phyloP scores from a whole-genome alignment of 1,139 yeast species.

The Diutina scorzettiae region DNA sequence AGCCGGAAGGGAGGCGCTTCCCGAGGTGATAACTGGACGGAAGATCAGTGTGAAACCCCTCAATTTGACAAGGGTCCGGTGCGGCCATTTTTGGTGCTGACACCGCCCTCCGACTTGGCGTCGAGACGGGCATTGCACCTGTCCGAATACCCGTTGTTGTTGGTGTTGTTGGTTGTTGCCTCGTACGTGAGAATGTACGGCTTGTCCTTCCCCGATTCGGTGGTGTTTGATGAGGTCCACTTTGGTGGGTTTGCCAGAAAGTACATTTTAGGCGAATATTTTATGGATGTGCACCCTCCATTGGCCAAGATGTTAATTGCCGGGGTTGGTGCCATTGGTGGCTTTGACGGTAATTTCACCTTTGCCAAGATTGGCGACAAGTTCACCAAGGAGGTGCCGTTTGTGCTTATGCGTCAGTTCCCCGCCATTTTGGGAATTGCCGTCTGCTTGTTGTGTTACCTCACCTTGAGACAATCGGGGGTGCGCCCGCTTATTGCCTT shows the following conservation, averaged over 20 bases:
- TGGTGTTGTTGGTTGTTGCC: slow-evolving; percentile 13
- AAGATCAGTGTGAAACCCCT: background rate
- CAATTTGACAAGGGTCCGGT: slow-evolving; percentile 5
- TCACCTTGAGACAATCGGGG: slow-evolving; percentile 80
- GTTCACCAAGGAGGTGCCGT: slow-evolving; percentile 54
- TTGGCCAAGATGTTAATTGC: slow-evolving; percentile 83
- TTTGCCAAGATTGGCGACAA: slow-evolving; percentile 62
- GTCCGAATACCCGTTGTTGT: slow-evolving; percentile 1
- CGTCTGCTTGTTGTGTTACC: slow-evolving; percentile 63
- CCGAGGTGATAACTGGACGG: slow-evolving; percentile 2
- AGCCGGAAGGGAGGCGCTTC: background rate
- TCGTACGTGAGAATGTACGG: slow-evolving; percentile 36
- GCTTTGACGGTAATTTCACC: slow-evolving; percentile 65
- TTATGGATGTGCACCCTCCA: slow-evolving; percentile 95
- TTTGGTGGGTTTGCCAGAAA: slow-evolving; percentile 72
- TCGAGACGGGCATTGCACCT: background rate
- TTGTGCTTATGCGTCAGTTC: slow-evolving; percentile 71
- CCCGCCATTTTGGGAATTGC: slow-evolving; percentile 77
- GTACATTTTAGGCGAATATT: slow-evolving; percentile 59
- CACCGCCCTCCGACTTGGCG: background rate
- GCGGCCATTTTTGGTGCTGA: slow-evolving; percentile 1
- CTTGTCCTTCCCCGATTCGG: slow-evolving; percentile 58
- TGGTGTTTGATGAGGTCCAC: slow-evolving; percentile 89
- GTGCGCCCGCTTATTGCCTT: slow-evolving; percentile 69
- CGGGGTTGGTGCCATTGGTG: slow-evolving; percentile 59